A percentile compares a stretch with the other conserved stretches of the same genome.
phyloP scores from a whole-genome alignment of 805 yeast species.

The Lachancea fermentati region DNA sequence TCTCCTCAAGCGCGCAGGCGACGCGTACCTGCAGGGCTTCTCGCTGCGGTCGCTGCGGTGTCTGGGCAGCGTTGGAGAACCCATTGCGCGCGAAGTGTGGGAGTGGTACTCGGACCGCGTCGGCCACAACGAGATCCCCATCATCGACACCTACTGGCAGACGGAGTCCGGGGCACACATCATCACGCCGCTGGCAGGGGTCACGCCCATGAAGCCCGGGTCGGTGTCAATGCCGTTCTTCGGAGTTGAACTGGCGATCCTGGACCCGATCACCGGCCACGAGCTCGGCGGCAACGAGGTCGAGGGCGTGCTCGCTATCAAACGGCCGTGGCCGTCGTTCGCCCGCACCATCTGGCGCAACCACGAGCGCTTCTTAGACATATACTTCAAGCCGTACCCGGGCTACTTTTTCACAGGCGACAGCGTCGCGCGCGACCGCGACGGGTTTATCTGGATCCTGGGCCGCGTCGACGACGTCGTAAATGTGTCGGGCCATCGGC shows the following conservation, averaged over 20 bases:
- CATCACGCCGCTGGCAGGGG: conserved; percentile 69
- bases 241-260: conserved; percentile 67
- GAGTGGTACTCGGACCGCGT: conserved; percentile 75
- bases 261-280: conserved; percentile 70
- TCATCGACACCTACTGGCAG: conserved; percentile 85
- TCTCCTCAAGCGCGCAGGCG: conserved; percentile 71
- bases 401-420: conserved; percentile 84
- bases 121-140: conserved; percentile 65
- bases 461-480: conserved; percentile 89
- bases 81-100: conserved; percentile 82
- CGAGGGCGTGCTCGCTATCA: conserved; percentile 75
- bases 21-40: conserved; percentile 51
- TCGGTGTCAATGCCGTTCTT: conserved; percentile 81
- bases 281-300: conserved; percentile 64
- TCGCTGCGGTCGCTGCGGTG: conserved; percentile 62
- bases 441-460: conserved; percentile 79
- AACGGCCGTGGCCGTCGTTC: conserved; percentile 78
- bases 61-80: conserved; percentile 82
- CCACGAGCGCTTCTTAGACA: conserved; percentile 68
- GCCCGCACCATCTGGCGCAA: conserved; percentile 79
- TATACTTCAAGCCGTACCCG: conserved; percentile 77
- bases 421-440: conserved; percentile 82
- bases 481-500: conserved; percentile 79
- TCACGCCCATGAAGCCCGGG: conserved; percentile 80
- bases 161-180: conserved; percentile 82